Percentiles rank a stretch among this genome's conserved stretches.
Evolutionary conservation across 2,329 filamentous ascomycete species (phyloP).

Genomic region (Calonectria montana): DNA sequence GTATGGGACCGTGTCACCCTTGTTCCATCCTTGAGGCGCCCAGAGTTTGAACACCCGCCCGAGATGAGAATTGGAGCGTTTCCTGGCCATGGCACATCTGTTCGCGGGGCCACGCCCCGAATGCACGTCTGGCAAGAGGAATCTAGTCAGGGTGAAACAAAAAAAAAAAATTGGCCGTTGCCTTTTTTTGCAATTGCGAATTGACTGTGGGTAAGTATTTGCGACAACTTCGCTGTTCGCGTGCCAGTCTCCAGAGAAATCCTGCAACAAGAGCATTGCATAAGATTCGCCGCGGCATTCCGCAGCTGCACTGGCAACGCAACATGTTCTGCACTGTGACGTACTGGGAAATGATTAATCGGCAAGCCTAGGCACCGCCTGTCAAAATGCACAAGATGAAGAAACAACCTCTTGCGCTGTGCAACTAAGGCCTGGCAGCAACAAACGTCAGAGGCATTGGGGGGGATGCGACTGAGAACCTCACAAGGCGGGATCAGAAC

Average conservation of each 20-base stretch:
- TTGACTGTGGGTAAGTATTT: not conserved
- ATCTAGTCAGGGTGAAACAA: not conserved
- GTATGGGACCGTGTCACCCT: not conserved
- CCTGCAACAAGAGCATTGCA: not conserved
- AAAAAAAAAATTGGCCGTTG: not conserved
- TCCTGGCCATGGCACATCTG: not conserved
- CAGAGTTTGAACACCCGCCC: conserved; percentile 1
- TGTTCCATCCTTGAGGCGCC: not conserved
- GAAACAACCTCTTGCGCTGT: not conserved
- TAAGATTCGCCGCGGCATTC: not conserved
- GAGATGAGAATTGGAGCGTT: not conserved
- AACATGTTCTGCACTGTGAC: not conserved
- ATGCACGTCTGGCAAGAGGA: not conserved
- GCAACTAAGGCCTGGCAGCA: not conserved
- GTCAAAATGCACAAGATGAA: not conserved
- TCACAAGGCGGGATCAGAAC: not conserved
- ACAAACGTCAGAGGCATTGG: not conserved
- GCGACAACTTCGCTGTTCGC: not conserved
- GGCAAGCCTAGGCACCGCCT: not conserved
- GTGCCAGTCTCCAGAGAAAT: not conserved
- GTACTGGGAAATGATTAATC: not conserved
- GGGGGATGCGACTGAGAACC: not conserved
- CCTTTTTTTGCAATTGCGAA: not conserved
- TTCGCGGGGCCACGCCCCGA: not conserved
- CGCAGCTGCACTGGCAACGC: not conserved